These are phyloP conservation scores for Gossypium arboreum DNA, from an alignment of 345 rosid species.

Conservation along the genomic window DNA sequence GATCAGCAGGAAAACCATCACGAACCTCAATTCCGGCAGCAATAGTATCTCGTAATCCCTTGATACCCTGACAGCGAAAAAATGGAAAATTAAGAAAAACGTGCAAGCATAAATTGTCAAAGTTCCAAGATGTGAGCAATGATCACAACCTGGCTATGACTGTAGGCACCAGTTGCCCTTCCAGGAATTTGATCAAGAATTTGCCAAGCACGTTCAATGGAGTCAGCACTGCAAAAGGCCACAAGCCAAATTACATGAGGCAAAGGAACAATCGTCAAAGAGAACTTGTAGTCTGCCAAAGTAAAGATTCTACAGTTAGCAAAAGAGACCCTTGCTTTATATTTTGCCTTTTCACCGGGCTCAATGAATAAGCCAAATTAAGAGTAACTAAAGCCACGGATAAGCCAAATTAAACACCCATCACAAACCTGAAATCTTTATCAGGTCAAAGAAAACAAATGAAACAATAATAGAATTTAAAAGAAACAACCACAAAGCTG, in stretches of 20 bases:
- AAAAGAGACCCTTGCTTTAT: not conserved
- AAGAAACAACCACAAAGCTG: not conserved
- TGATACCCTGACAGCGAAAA: slow-evolving; percentile 58
- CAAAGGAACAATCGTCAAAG: not conserved
- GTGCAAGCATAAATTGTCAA: slow-evolving; percentile 1
- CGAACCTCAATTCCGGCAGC: slow-evolving; percentile 95
- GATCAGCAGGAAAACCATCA: slow-evolving; percentile 86
- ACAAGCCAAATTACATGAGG: not conserved
- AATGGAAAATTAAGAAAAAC: slow-evolving; percentile 2
- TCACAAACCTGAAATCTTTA: not conserved
- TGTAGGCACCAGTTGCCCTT: slow-evolving; percentile 96
- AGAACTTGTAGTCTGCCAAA: not conserved
- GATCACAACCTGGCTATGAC: slow-evolving; percentile 85
- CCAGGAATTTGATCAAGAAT: slow-evolving; percentile 96
- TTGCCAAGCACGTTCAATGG: slow-evolving; percentile 87
- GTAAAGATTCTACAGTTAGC: not conserved
- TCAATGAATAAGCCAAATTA: not conserved
- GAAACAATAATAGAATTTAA: not conserved
- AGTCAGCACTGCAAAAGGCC: slow-evolving; percentile 59
- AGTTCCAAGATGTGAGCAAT: slow-evolving; percentile 5
- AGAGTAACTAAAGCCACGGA: not conserved
- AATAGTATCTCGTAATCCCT: slow-evolving; percentile 80
- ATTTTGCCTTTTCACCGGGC: not conserved
- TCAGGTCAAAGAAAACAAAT: not conserved
- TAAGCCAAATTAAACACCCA: not conserved